Conservation (phyloP, 306 rosid species). For the Castanopsis chinensis region DNA sequence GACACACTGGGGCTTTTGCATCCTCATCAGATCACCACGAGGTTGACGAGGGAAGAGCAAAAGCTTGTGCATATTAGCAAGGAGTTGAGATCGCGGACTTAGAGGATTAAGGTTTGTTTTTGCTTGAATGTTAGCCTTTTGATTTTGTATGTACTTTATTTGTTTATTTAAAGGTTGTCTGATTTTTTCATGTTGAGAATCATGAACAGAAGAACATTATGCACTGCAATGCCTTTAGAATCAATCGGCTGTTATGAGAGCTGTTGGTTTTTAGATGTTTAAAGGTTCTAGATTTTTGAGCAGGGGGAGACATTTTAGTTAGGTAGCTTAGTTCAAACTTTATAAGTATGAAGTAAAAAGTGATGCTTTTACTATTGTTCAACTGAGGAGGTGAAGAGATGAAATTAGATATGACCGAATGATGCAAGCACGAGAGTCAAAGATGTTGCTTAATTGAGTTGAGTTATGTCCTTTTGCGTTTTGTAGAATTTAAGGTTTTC, state of each 20-base stretch:
- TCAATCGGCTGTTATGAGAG: no score
- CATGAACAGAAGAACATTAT: background rate
- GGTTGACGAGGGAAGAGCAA: conserved; percentile 84
- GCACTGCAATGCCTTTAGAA: background rate
- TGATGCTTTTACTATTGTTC: background rate
- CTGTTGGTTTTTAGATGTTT: background rate
- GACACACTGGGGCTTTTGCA: conserved; percentile 92
- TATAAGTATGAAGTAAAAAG: background rate
- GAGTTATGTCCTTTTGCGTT: no score
- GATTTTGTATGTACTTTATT: no score
- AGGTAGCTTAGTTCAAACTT: background rate
- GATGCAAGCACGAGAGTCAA: no score
- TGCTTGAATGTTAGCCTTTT: background rate
- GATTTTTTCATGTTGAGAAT: background rate
- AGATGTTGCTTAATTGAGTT: no score
- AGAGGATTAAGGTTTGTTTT: conserved; percentile 69
- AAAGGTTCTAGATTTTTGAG: background rate
- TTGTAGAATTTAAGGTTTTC: no score
- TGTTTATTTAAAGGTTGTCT: no score
- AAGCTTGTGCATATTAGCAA: conserved; percentile 77
- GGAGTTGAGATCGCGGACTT: conserved; percentile 92
- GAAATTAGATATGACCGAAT: no score
- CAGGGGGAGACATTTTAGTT: background rate
- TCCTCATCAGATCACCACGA: conserved; percentile 76
- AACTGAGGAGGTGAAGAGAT: background rate